Base-by-base conservation (phyloP, 345 rosid genomes). In the Lagerstroemia speciosa region DNA sequence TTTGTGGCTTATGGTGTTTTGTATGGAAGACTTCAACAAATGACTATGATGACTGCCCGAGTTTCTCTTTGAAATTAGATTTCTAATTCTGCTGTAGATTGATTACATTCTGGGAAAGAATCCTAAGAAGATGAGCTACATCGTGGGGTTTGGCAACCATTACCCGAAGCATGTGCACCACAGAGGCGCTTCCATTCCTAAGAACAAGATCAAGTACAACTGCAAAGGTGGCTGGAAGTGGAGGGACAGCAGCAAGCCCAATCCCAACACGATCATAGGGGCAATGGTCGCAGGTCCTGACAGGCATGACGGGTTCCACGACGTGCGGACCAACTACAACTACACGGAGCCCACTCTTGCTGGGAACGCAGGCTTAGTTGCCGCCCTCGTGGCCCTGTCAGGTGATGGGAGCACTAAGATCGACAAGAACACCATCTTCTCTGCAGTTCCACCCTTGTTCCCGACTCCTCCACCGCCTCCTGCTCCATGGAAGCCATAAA, bases 271-370 rank as follows among this genome's bases (percentile, higher is more conserved):
- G 0, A 22, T 92, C 11, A 85, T 86, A 34, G 99, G 99, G 75
- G 99, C 99, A 62, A 90, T 94, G 99, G 98, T 94, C 79, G 99
- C 98, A 57, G 98, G 99, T 48, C 99, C 99, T 31, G 99, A 92
- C 77, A 84, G 76, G 79, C 92, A 65, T 1, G 99, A 92, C 6
- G 96, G 92, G 45, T 92, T 89, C 80, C 93, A 64, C 8, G 99
- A 91, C 50, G 89, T 91, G 62, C 93, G 98, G 19, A 79, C 81
- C 7, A 88, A 94, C 86, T 89, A 89, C 83, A 94, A 94, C 82
- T 94, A 94, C 79, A 91, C 98, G 2, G 98, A 91, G 68, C 99
- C 99, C 38, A 94, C 93, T 3, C 82, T 94, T 50, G 98, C 96
- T 2, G 97, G 98, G 30, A 94, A 94, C 64, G 97, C 98, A 26